Percentiles rank a stretch among this genome's conserved stretches.
phyloP scores from a whole-genome alignment of 2,329 filamentous ascomycete species.

The Tolypocladium cylindrosporum region DNA sequence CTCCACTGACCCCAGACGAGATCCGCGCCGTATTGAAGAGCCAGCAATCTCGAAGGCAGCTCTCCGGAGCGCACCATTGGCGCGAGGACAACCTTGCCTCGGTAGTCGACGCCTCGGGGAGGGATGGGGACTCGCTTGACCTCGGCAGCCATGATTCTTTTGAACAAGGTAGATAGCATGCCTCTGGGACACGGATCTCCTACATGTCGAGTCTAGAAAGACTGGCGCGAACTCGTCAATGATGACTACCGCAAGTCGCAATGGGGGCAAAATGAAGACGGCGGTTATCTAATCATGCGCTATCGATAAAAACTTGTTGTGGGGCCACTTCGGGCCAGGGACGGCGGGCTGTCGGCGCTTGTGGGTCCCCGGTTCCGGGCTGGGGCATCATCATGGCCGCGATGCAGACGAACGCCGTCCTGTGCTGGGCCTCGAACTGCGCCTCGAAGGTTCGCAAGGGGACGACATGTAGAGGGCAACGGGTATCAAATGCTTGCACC shows the following conservation, averaged over 20 bases:
- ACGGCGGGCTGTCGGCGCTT: neutral
- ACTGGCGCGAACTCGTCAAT: neutral
- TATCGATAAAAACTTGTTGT: neutral
- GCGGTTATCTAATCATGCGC: neutral
- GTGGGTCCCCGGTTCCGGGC: neutral
- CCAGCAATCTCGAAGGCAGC: constrained; percentile 76
- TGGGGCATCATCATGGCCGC: neutral
- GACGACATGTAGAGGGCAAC: no score
- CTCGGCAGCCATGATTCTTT: constrained; percentile 47
- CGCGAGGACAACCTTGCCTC: constrained; percentile 86
- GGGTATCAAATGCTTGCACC: neutral
- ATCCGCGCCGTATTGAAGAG: constrained; percentile 91
- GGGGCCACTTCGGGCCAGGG: neutral
- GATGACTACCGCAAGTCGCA: neutral
- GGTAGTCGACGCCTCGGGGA: constrained; percentile 81
- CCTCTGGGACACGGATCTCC: constrained; percentile 3
- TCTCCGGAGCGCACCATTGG: constrained; percentile 99
- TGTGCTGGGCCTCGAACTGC: no score
- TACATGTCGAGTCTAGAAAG: constrained; percentile 7
- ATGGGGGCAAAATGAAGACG: neutral
- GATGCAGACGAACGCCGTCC: neutral
- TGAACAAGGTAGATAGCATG: constrained; percentile 25
- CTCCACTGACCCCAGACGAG: constrained; percentile 72
- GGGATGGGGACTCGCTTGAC: constrained; percentile 72
- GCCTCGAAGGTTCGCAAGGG: neutral